Conservation (phyloP, 1,284 basidiomycete genomes). For the Marasmius oreades region DNA sequence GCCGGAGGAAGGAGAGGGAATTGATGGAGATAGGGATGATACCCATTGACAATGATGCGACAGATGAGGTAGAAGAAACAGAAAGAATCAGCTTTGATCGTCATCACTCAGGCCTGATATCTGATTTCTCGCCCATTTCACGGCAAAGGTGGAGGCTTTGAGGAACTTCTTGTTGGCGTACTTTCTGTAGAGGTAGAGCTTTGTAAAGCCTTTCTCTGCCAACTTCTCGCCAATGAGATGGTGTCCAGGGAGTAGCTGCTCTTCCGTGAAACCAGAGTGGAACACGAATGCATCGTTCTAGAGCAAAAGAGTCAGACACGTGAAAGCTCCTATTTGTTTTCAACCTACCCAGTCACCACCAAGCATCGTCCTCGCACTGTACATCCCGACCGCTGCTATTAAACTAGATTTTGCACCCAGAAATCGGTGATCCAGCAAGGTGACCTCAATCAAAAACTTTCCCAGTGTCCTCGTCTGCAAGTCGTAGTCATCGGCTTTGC, state of each 20-base stretch:
- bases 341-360: slow-evolving; percentile 88
- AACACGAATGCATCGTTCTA: slow-evolving; percentile 91
- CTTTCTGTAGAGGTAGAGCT: slow-evolving; percentile 92
- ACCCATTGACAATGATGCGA: background rate
- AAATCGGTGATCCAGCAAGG: slow-evolving; percentile 91
- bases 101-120: slow-evolving; percentile 29
- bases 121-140: slow-evolving; percentile 60
- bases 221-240: slow-evolving; percentile 85
- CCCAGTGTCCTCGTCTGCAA: slow-evolving; percentile 95
- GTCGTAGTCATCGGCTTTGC: slow-evolving; percentile 98
- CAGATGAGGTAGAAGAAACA: slow-evolving; percentile 14
- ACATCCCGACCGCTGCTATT: slow-evolving; percentile 98
- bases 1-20: background rate
- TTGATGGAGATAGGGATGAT: background rate
- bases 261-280: slow-evolving; percentile 91
- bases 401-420: slow-evolving; percentile 91
- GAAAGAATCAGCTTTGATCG: slow-evolving; percentile 50
- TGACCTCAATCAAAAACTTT: slow-evolving; percentile 98
- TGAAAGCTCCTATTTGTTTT: slow-evolving; percentile 28
- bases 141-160: slow-evolving; percentile 75
- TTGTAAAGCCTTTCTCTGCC: slow-evolving; percentile 74
- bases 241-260: slow-evolving; percentile 84
- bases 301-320: slow-evolving; percentile 43
- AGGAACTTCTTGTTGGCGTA: slow-evolving; percentile 98
- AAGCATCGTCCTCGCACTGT: slow-evolving; percentile 88